Percentiles rank a stretch among this genome's conserved stretches.
phyloP scores from a whole-genome alignment of 225 moss, liverwort and hornwort species.

The Sphagnum tenellum region DNA sequence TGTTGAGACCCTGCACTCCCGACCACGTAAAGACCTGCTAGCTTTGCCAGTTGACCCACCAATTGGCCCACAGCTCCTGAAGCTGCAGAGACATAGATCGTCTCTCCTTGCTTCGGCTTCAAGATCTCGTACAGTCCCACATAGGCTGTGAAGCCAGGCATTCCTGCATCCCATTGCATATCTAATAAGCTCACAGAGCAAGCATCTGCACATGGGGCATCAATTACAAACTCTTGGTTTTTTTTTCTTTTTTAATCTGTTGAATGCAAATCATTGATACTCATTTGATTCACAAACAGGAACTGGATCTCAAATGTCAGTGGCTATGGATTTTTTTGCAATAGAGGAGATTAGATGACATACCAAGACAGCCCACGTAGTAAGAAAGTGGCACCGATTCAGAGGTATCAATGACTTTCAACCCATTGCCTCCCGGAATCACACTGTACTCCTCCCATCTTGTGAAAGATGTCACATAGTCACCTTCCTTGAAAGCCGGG shows the following conservation, averaged over 20 bases:
- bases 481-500: constrained; percentile 50
- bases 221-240: too few species aligned
- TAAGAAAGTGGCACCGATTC: constrained; percentile 48
- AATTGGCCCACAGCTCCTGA: constrained; percentile 52
- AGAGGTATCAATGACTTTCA: constrained; percentile 38
- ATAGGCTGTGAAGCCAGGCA: constrained; percentile 52
- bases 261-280: too few species aligned
- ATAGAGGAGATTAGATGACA: neutral
- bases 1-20: constrained; percentile 39
- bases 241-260: too few species aligned
- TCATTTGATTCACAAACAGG: too few species aligned
- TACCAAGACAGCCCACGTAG: constrained; percentile 61
- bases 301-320: too few species aligned
- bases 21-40: constrained; percentile 34
- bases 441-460: constrained; percentile 75
- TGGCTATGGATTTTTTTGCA: too few species aligned
- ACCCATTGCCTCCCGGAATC: constrained; percentile 22
- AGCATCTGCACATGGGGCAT: too few species aligned
- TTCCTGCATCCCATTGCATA: constrained; percentile 13
- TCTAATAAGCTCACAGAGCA: too few species aligned
- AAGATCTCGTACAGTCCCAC: constrained; percentile 29
- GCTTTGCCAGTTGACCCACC: constrained; percentile 47
- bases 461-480: constrained; percentile 50
- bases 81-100: constrained; percentile 35
- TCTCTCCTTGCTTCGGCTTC: constrained; percentile 41